phyloP scores from a whole-genome alignment of 2,329 filamentous ascomycete species.

The Stenocarpella maydis region DNA sequence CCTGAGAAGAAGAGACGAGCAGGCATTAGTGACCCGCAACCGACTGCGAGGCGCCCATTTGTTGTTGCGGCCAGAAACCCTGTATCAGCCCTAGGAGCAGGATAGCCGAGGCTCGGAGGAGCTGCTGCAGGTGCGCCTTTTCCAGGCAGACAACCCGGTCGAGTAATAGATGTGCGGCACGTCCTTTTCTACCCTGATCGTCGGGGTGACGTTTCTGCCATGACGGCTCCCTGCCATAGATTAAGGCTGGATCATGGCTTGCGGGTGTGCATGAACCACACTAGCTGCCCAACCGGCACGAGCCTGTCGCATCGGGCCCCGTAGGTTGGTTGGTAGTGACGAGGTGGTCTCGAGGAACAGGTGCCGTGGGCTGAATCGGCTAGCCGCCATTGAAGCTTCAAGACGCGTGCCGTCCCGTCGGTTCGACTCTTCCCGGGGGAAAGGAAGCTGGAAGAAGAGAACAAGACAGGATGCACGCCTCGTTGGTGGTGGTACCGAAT shows the following conservation, averaged over 20 bases:
- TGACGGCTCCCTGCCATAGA: neutral
- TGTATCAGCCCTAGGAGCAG: constrained; percentile 23
- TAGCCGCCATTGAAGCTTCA: constrained; percentile 23
- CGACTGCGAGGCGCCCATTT: neutral
- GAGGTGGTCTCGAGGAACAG: neutral
- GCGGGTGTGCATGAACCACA: constrained; percentile 20
- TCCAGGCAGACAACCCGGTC: constrained; percentile 7
- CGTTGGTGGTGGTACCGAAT: neutral
- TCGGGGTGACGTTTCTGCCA: neutral
- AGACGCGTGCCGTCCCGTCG: constrained; percentile 20
- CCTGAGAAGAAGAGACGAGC: neutral
- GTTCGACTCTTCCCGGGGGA: constrained; percentile 7
- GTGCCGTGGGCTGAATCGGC: too few species aligned
- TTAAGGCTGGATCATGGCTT: neutral
- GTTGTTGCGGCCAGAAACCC: constrained; percentile 6
- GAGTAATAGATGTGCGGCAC: neutral
- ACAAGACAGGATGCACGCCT: neutral
- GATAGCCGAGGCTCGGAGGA: constrained; percentile 4
- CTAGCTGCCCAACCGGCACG: constrained; percentile 22
- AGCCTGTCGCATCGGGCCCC: neutral
- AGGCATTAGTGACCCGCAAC: neutral
- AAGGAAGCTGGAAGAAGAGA: neutral
- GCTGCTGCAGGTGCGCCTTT: neutral
- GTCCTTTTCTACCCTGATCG: neutral
- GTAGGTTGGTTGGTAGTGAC: neutral